Percentiles rank a stretch among this genome's conserved stretches.
Evolutionary conservation across 768 basidiomycete genomes (phyloP).

Genomic region (Calvatia gigantea): DNA sequence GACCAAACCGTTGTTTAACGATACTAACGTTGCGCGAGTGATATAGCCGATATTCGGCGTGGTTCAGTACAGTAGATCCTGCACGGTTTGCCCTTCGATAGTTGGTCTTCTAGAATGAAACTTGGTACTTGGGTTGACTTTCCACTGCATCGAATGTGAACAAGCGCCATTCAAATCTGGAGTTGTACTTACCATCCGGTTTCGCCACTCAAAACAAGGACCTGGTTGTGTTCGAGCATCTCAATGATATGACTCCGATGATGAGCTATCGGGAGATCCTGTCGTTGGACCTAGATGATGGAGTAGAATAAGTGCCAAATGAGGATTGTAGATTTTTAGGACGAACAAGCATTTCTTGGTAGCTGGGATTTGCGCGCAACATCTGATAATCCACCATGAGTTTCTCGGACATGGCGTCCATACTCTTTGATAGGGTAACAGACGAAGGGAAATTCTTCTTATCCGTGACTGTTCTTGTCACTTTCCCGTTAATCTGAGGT

Average conservation of each 20-base stretch:
- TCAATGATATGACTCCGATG: conserved; percentile 73
- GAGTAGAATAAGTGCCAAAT: neutral
- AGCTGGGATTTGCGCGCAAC: conserved; percentile 60
- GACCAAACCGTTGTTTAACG: neutral
- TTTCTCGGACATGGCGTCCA: conserved; percentile 7
- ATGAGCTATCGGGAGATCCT: conserved; percentile 79
- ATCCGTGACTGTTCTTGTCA: neutral
- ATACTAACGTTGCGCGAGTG: conserved; percentile 75
- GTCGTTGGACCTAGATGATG: conserved; percentile 59
- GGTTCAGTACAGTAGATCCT: conserved; percentile 96
- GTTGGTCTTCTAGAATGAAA: conserved; percentile 89
- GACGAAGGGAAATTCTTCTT: neutral
- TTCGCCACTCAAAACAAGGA: conserved; percentile 75
- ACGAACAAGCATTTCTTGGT: conserved; percentile 88
- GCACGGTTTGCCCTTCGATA: conserved; percentile 76
- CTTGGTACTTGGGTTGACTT: conserved; percentile 96
- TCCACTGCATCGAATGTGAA: conserved; percentile 50
- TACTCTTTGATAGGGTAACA: neutral
- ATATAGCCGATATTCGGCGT: conserved; percentile 92
- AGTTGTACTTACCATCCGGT: conserved; percentile 32
- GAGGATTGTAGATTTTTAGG: neutral
- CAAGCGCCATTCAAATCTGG: neutral
- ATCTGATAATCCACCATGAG: conserved; percentile 39
- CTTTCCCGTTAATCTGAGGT: conserved; percentile 3
- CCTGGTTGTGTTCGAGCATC: conserved; percentile 68